A percentile compares a stretch with the other conserved stretches of the same genome.
phyloP scores from a whole-genome alignment of 192 early-diverging fungal genomes.

The Coemansia sp. region DNA sequence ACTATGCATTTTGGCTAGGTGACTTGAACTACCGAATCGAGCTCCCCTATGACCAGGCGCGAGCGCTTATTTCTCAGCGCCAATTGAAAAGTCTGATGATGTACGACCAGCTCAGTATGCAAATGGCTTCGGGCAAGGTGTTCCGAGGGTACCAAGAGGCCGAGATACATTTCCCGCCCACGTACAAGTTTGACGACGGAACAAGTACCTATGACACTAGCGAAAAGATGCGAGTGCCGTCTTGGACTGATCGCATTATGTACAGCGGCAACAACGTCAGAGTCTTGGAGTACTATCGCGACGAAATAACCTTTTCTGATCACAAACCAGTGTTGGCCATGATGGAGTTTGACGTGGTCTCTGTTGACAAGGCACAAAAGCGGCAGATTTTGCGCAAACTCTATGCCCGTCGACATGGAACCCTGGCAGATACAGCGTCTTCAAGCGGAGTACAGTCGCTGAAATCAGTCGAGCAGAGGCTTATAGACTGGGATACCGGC shows the following conservation, averaged over 20 bases:
- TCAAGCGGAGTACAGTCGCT: not conserved
- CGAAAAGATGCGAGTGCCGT: slow-evolving; percentile 91
- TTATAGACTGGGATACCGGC: slow-evolving; percentile 38
- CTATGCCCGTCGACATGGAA: slow-evolving; percentile 22
- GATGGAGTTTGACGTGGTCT: slow-evolving; percentile 45
- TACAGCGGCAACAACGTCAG: slow-evolving; percentile 26
- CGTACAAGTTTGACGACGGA: slow-evolving; percentile 93
- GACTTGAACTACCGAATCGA: slow-evolving; percentile 93
- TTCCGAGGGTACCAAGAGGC: slow-evolving; percentile 83
- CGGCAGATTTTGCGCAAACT: slow-evolving; percentile 38
- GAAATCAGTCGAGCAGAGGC: slow-evolving; percentile 11
- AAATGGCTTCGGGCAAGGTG: slow-evolving; percentile 60
- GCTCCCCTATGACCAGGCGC: slow-evolving; percentile 68
- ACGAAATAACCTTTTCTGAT: slow-evolving; percentile 46
- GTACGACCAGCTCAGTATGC: slow-evolving; percentile 61
- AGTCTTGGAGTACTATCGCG: slow-evolving; percentile 44
- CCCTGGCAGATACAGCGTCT: not conserved
- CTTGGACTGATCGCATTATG: slow-evolving; percentile 95
- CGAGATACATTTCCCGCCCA: slow-evolving; percentile 83
- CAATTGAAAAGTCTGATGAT: slow-evolving; percentile 57
- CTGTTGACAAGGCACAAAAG: slow-evolving; percentile 40
- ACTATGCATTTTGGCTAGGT: slow-evolving; percentile 83
- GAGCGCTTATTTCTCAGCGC: slow-evolving; percentile 35
- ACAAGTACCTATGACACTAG: slow-evolving; percentile 85
- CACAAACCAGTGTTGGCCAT: slow-evolving; percentile 52